These are phyloP conservation scores for Diaporthe velutina DNA, from an alignment of 2,329 filamentous ascomycete species.

Conservation along the genomic window DNA sequence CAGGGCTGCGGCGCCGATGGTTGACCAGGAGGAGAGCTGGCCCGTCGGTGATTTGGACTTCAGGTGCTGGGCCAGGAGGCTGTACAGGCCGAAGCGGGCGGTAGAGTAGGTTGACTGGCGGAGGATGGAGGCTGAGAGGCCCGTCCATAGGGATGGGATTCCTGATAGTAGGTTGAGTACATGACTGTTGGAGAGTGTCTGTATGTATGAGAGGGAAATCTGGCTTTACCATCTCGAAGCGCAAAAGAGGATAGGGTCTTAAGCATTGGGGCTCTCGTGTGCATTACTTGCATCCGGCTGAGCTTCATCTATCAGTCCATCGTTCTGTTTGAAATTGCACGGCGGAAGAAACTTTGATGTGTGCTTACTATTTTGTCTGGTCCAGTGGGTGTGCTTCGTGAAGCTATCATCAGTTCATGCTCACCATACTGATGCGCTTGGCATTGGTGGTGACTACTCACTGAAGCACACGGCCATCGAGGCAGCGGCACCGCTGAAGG, in stretches of 20 bases:
- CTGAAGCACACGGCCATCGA: slow-evolving; percentile 61
- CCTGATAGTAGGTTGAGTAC: slow-evolving; percentile 44
- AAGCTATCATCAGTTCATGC: slow-evolving; percentile 31
- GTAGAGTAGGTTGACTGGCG: slow-evolving; percentile 60
- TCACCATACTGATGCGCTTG: background rate
- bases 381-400: slow-evolving; percentile 57
- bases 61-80: slow-evolving; percentile 49
- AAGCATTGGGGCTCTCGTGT: slow-evolving; percentile 55
- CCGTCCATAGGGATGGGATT: slow-evolving; percentile 57
- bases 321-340: rapidly evolving
- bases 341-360: background rate
- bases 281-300: slow-evolving; percentile 60
- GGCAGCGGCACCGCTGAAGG: slow-evolving; percentile 55
- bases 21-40: slow-evolving; percentile 49
- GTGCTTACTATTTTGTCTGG: slow-evolving; percentile 58
- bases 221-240: slow-evolving; percentile 52
- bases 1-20: slow-evolving; percentile 54
- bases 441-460: slow-evolving; percentile 43
- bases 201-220: background rate
- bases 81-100: slow-evolving; percentile 58
- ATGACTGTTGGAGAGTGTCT: background rate
- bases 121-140: slow-evolving; percentile 58
- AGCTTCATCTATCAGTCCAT: background rate
- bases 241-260: slow-evolving; percentile 54
- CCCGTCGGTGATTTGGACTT: slow-evolving; percentile 37